A percentile compares a stretch with the other conserved stretches of the same genome.
Evolutionary conservation across 495 filamentous ascomycete species (phyloP).

Genomic region (Penicillium pancosmium): DNA sequence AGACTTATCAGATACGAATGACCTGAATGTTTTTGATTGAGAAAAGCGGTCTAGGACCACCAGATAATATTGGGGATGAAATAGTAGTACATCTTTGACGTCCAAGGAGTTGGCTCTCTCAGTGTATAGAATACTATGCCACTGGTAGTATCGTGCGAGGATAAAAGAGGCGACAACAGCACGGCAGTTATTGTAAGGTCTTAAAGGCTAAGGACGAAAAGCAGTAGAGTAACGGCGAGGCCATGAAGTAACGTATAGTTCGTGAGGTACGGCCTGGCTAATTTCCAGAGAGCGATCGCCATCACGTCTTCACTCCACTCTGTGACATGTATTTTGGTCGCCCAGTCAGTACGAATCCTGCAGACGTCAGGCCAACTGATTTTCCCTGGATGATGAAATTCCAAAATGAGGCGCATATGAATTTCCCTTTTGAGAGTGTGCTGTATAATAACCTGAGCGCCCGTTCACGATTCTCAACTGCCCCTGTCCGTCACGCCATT

Average conservation of each 20-base stretch:
- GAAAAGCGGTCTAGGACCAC: too few species aligned
- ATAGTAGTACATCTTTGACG: too few species aligned
- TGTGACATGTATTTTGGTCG: slow-evolving; percentile 17
- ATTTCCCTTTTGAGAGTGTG: not conserved
- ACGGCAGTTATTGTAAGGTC: too few species aligned
- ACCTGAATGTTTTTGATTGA: too few species aligned
- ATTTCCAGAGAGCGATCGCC: not conserved
- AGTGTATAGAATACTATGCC: too few species aligned
- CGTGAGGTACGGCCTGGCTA: not conserved
- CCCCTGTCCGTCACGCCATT: slow-evolving; percentile 25
- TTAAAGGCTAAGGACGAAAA: too few species aligned
- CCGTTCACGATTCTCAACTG: slow-evolving; percentile 1
- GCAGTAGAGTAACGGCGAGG: too few species aligned
- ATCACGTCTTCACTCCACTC: slow-evolving; percentile 31
- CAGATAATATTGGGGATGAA: too few species aligned
- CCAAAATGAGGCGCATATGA: not conserved
- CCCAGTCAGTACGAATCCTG: not conserved
- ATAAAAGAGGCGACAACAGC: too few species aligned
- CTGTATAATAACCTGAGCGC: not conserved
- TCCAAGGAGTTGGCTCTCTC: too few species aligned
- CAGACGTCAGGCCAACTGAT: not conserved
- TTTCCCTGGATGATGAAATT: not conserved
- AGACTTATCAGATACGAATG: too few species aligned
- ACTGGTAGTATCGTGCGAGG: too few species aligned
- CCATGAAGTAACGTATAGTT: not conserved